A percentile compares a stretch with the other conserved stretches of the same genome.
Evolutionary conservation across 148 eudicot species (phyloP).

Genomic region (Spergularia bocconei): DNA sequence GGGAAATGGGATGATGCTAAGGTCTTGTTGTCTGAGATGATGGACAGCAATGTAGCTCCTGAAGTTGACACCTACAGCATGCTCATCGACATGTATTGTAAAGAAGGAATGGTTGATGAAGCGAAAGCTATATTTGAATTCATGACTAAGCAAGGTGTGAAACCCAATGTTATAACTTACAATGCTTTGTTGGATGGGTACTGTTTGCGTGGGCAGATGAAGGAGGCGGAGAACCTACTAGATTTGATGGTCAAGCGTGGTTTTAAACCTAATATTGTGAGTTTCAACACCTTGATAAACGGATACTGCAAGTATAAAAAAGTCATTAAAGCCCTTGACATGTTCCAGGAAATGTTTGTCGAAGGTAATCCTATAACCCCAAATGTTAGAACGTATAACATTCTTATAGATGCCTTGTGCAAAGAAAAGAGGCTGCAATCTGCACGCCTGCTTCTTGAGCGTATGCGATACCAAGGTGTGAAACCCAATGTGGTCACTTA

Average conservation of each 20-base stretch:
- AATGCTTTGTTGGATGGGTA: no score
- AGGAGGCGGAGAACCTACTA: constrained; percentile 5
- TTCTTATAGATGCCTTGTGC: constrained; percentile 19
- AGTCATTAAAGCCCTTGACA: constrained; percentile 9
- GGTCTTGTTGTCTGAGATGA: neutral
- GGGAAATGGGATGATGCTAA: no score
- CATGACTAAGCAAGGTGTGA: no score
- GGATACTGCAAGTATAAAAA: constrained; percentile 18
- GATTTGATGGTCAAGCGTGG: constrained; percentile 15
- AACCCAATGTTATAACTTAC: no score
- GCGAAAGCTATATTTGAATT: no score
- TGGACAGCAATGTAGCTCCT: constrained; percentile 1
- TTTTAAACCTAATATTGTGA: neutral
- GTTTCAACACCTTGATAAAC: constrained; percentile 16
- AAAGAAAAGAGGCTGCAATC: neutral
- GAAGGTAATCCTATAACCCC: constrained; percentile 11
- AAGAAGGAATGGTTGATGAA: constrained; percentile 7
- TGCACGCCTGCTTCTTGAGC: constrained; percentile 6
- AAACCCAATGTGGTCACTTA: constrained; percentile 8
- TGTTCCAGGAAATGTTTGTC: constrained; percentile 1
- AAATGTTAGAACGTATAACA: constrained; percentile 5
- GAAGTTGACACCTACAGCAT: neutral
- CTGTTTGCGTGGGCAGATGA: no score
- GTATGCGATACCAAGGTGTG: constrained; percentile 4
- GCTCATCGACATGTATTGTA: constrained; percentile 21